These are phyloP conservation scores for Anastatica hierochuntica DNA, from an alignment of 345 rosid genomes.

Conservation along the genomic window DNA sequence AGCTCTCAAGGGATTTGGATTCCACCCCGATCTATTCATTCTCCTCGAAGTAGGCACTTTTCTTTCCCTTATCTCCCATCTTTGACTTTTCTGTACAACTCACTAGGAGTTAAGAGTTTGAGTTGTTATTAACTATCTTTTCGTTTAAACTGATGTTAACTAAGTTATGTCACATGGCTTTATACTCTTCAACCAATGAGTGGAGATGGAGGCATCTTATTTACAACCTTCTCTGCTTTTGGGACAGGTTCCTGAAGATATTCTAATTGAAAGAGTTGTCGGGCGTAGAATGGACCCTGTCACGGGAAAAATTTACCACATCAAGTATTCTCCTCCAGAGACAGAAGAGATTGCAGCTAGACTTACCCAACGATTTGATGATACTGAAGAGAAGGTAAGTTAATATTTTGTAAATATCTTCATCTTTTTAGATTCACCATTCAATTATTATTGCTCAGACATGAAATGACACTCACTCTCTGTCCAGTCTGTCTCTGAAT, in stretches of 20 bases:
- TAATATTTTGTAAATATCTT: not conserved
- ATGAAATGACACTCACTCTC: not conserved
- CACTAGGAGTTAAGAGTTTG: too few species aligned
- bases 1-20: slow-evolving; percentile 56
- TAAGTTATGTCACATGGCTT: not conserved
- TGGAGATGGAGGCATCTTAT: not conserved
- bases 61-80: not conserved
- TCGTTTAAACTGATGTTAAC: too few species aligned
- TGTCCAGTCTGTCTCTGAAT: not conserved
- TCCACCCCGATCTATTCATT: slow-evolving; percentile 79
- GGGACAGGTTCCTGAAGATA: slow-evolving; percentile 78
- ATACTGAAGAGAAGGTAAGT: slow-evolving; percentile 87
- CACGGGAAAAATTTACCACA: slow-evolving; percentile 89
- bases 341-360: slow-evolving; percentile 77
- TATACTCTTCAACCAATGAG: not conserved
- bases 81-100: too few species aligned
- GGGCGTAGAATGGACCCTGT: slow-evolving; percentile 90
- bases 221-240: slow-evolving; percentile 13
- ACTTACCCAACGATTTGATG: slow-evolving; percentile 85
- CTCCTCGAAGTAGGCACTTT: slow-evolving; percentile 56
- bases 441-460: not conserved
- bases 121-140: too few species aligned
- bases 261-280: slow-evolving; percentile 83
- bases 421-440: too few species aligned
- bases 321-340: slow-evolving; percentile 87